Conservation (phyloP, 306 rosid genomes). For the Acacia melanoxylon region DNA sequence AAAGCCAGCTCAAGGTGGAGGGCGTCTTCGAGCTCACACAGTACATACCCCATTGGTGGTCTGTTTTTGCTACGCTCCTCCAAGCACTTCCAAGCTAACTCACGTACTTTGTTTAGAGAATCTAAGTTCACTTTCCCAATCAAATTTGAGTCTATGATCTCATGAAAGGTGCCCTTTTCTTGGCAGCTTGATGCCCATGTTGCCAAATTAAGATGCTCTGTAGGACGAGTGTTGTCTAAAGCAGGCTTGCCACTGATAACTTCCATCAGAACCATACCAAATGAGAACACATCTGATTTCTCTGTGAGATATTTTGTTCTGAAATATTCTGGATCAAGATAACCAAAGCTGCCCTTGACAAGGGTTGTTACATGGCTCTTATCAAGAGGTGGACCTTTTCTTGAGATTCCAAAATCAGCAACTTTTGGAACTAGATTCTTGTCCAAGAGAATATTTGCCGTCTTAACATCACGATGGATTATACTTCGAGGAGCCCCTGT, state of each 20-base stretch:
- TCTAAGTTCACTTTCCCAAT: conserved; percentile 64
- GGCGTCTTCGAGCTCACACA: conserved; percentile 30
- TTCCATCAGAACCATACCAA: neutral
- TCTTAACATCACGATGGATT: conserved; percentile 92
- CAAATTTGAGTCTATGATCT: conserved; percentile 80
- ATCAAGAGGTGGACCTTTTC: conserved; percentile 89
- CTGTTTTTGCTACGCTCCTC: neutral
- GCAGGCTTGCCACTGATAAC: neutral
- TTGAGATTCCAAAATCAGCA: conserved; percentile 94
- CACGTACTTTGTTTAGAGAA: conserved; percentile 30
- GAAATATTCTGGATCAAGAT: conserved; percentile 96
- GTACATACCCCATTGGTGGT: conserved; percentile 27
- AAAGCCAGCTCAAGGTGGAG: conserved; percentile 28
- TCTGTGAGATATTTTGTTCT: conserved; percentile 75
- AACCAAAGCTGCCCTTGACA: conserved; percentile 96
- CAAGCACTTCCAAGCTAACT: conserved; percentile 22
- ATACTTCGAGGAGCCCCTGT: conserved; percentile 72
- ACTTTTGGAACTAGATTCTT: conserved; percentile 88
- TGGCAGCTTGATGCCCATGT: conserved; percentile 38
- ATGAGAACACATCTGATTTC: conserved; percentile 79
- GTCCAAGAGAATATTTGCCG: conserved; percentile 89
- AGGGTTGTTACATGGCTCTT: conserved; percentile 93
- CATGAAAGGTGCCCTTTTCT: conserved; percentile 65
- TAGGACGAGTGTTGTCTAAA: conserved; percentile 58
- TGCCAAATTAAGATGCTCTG: conserved; percentile 33